Evolutionary conservation across 768 basidiomycete genomes (phyloP), one percentile per base, ranked within the genome.

Genomic region (Mycena amicta): DNA sequence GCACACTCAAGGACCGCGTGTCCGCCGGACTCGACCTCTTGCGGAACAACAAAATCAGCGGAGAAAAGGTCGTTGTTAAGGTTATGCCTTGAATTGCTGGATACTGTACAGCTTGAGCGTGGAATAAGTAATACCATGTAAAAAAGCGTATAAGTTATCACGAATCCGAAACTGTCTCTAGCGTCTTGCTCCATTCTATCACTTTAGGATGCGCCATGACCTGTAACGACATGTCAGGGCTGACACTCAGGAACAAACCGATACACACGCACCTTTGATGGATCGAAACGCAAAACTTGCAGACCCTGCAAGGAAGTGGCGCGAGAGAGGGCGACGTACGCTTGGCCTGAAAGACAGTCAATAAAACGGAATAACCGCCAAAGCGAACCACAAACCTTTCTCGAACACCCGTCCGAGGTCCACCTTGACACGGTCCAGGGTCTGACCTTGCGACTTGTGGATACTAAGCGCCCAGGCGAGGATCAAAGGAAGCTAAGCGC

Each of bases 381-480:
- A 11, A 26, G 18, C n/a, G 2, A 5, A 8, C 23, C 60, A 77
- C 23, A 50, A n/a, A 85, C 91, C 93, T 73, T 92, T 93, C 74
- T 94, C 97, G 68, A 99, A 99, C 4, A 98, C 90, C 69, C 86
- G 89, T 28, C 87, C 87, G 31, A 99, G 80, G 68, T 98, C 95
- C 43, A 98, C 95, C 69, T 91, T 96, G 65, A 98, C 95, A 46
- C 93, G 86, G 25, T 95, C 90, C 11, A 99, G 79, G 0, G 97
- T 98, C 72, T 98, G 97, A 11, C 97, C 97, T 72, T 99, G 97
- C 12, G 91, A 92, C 71, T 99, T 99, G 73, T 99, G 97, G 61
- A 98, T 98, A 47, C 90, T 92, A 93, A 98, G 96, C 0, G 96
- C 95, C 96, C 95, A 98, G 0, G 95, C 83, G 37, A 96, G 80